Percentiles rank a stretch among this genome's conserved stretches.
These are phyloP conservation scores for Trichoderma oligosporum DNA, from an alignment of 2,329 filamentous ascomycete genomes.

Conservation along the genomic window DNA sequence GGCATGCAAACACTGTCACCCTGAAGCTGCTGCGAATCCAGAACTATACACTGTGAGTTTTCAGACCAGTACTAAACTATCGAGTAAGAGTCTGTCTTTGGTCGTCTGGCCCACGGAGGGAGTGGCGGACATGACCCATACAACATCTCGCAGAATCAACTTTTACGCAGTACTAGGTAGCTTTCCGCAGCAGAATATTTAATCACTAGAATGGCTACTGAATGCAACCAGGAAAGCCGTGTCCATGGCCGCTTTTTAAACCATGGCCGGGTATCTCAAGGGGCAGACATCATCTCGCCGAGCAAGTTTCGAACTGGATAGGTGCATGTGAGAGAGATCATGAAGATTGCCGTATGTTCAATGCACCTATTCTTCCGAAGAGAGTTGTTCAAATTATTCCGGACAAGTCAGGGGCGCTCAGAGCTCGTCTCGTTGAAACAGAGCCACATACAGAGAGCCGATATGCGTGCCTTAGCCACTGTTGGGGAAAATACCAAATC, in stretches of 20 bases:
- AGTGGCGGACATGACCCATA: neutral
- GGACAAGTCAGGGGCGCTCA: neutral
- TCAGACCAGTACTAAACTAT: neutral
- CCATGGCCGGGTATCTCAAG: neutral
- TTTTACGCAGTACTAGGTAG: neutral
- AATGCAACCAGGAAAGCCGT: neutral
- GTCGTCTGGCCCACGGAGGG: neutral
- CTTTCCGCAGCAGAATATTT: too few relatives aligned
- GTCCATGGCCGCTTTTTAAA: neutral
- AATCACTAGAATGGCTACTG: neutral
- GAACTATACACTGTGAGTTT: neutral
- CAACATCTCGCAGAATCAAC: neutral
- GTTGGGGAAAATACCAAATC: slow-evolving; percentile 34
- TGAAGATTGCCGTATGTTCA: neutral
- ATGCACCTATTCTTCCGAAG: neutral
- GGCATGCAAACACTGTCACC: neutral
- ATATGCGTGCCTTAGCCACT: slow-evolving; percentile 25
- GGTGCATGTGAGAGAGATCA: neutral
- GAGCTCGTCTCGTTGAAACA: neutral
- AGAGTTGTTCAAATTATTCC: neutral
- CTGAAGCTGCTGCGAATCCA: neutral
- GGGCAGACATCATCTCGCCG: neutral
- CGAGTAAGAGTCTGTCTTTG: neutral
- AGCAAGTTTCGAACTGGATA: neutral
- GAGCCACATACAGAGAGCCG: neutral